Evolutionary conservation across 2,329 filamentous ascomycete species (phyloP).

Genomic region (Xylariaceae sp.): DNA sequence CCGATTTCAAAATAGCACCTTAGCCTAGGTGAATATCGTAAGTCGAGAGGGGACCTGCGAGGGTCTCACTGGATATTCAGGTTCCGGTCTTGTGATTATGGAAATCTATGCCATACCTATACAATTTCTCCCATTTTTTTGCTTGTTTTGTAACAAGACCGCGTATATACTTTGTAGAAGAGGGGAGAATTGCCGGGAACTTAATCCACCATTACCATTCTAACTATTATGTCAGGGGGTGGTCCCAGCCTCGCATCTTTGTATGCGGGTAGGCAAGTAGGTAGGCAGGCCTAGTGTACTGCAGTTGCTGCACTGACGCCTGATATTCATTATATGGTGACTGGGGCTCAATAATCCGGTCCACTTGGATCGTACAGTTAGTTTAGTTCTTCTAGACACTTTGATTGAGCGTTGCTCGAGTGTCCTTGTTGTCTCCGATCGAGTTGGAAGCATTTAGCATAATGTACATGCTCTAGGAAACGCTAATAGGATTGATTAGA

Average conservation of each 20-base stretch:
- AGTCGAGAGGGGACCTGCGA: constrained; percentile 14
- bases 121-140: neutral
- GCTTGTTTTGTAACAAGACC: neutral
- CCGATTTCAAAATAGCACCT: constrained; percentile 25
- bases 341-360: neutral
- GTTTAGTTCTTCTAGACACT: neutral
- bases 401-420: neutral
- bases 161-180: neutral
- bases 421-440: neutral
- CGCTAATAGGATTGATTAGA: too few species aligned
- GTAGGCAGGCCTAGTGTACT: neutral
- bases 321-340: neutral
- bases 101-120: constrained; percentile 27
- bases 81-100: constrained; percentile 22
- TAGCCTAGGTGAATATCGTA: constrained; percentile 7
- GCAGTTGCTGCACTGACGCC: neutral
- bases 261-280: neutral
- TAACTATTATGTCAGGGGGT: too few species aligned
- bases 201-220: neutral
- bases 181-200: neutral
- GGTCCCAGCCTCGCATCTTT: neutral
- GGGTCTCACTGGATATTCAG: constrained; percentile 10
- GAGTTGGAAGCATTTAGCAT: neutral
- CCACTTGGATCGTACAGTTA: neutral
- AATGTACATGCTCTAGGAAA: constrained; percentile 10